Conservation (phyloP, 1,284 basidiomycete genomes). For the Farysia itapuensis region DNA sequence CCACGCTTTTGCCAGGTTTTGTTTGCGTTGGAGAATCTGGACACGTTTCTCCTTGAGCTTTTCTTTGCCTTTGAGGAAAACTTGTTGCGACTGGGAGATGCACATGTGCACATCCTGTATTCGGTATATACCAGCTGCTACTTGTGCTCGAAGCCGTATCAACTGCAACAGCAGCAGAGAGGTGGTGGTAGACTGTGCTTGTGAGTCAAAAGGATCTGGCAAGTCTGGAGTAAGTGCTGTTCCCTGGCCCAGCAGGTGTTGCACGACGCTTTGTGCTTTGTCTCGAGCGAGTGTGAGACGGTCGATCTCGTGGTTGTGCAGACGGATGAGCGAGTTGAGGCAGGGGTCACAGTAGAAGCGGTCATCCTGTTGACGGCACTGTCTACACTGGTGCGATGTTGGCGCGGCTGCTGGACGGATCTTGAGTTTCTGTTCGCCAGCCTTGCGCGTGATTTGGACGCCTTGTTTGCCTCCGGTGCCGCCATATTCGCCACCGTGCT, state of each 20-base stretch:
- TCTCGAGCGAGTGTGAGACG: conserved; percentile 22
- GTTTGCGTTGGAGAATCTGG: conserved; percentile 12
- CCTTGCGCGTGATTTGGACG: no score
- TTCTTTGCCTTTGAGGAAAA: conserved; percentile 10
- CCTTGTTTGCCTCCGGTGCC: no score
- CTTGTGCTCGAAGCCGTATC: conserved; percentile 12
- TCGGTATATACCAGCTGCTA: conserved; percentile 9
- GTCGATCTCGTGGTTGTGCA: conserved; percentile 23
- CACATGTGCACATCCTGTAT: conserved; percentile 19
- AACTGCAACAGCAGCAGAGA: conserved; percentile 9
- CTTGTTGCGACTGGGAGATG: conserved; percentile 21
- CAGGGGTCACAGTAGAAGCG: conserved; percentile 40
- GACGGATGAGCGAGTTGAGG: conserved; percentile 17
- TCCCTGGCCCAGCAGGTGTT: conserved; percentile 3
- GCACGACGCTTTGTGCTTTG: conserved; percentile 11
- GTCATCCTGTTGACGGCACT: conserved; percentile 28
- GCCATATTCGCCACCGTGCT: no score
- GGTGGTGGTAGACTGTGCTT: neutral
- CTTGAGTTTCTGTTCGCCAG: no score
- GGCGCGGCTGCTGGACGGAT: no score
- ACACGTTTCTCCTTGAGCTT: conserved; percentile 14
- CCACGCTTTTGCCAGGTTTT: conserved; percentile 37
- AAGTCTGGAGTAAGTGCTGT: conserved; percentile 3
- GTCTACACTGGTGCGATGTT: neutral
- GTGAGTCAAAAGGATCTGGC: conserved; percentile 23